Evolutionary conservation across 139 green algal genomes (phyloP).

Genomic region (Coccomyxa sp.): DNA sequence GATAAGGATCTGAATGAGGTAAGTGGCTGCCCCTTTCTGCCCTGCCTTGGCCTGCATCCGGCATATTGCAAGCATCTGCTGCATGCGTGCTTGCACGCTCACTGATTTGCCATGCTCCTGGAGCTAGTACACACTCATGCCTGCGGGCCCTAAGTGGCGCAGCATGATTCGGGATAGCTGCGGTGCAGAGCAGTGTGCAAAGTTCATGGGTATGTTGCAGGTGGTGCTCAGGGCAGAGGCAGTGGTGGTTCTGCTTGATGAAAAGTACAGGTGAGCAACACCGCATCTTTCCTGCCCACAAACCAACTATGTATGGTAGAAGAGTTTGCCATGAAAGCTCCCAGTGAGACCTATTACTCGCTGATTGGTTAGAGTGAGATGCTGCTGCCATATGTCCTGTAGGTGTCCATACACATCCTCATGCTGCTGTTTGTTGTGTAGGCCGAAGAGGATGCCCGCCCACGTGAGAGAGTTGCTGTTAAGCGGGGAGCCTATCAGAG

Average conservation of each 20-base stretch:
- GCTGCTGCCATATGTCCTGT: no score
- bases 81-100: neutral
- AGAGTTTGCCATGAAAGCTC: no score
- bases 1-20: constrained; percentile 6
- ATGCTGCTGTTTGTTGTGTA: no score
- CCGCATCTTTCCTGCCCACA: no score
- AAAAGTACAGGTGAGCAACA: no score
- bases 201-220: neutral
- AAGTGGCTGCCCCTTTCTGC: neutral
- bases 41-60: neutral
- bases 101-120: neutral
- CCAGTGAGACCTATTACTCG: no score
- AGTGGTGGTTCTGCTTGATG: neutral
- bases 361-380: no score
- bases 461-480: neutral
- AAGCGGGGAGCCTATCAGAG: neutral
- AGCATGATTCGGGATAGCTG: neutral
- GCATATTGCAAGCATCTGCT: neutral
- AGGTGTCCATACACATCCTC: no score
- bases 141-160: neutral
- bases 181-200: neutral
- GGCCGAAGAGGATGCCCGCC: neutral
- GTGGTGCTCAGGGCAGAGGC: neutral
- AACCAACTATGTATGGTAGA: no score
- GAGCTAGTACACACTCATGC: neutral